These are phyloP conservation scores for Leucosporidium yakuticum DNA, from an alignment of 768 basidiomycete species.

Conservation along the genomic window DNA sequence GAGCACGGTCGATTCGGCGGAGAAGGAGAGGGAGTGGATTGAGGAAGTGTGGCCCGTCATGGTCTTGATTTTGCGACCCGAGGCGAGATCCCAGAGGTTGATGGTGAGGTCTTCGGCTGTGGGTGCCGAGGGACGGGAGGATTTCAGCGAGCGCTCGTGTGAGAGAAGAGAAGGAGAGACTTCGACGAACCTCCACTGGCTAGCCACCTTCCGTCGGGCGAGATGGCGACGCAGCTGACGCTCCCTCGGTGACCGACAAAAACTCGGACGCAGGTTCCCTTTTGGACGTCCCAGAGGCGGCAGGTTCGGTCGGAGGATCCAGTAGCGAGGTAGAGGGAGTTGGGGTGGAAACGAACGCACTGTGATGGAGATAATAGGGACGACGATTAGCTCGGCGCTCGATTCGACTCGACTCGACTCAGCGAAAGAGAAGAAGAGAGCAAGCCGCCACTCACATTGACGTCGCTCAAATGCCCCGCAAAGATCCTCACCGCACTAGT, in stretches of 20 bases:
- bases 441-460: constrained; percentile 67
- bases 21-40: constrained; percentile 84
- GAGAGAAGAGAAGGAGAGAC: background rate
- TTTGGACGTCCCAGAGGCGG: constrained; percentile 96
- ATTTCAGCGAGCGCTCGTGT: background rate
- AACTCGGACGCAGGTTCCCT: constrained; percentile 84
- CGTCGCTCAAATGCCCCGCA: constrained; percentile 92
- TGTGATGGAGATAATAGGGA: constrained; percentile 41
- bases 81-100: constrained; percentile 92
- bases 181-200: constrained; percentile 70
- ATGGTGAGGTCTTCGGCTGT: constrained; percentile 84
- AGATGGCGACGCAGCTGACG: constrained; percentile 76
- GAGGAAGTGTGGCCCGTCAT: constrained; percentile 90
- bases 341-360: constrained; percentile 96
- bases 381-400: background rate
- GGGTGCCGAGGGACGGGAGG: background rate
- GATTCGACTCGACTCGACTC: background rate
- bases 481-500: constrained; percentile 80
- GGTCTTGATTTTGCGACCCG: constrained; percentile 90
- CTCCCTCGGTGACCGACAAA: constrained; percentile 92
- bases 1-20: constrained; percentile 80
- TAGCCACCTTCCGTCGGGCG: constrained; percentile 87
- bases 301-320: constrained; percentile 96
- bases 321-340: constrained; percentile 92
- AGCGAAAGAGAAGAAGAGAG: constrained; percentile 5